phyloP scores from a whole-genome alignment of 495 filamentous ascomycete species.

The Podospora appendiculata region DNA sequence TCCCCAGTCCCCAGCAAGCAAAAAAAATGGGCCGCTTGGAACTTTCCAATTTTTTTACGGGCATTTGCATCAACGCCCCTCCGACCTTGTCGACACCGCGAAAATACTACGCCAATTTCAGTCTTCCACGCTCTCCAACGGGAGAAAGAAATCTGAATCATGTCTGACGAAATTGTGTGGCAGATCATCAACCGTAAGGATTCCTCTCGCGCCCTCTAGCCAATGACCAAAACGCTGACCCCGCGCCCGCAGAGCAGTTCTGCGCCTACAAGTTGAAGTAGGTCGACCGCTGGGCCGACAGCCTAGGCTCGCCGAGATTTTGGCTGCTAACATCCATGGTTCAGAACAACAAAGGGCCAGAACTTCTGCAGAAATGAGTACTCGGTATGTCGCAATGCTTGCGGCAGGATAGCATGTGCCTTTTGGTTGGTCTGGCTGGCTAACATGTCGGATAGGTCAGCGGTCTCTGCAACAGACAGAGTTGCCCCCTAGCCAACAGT shows the following conservation, averaged over 20 bases:
- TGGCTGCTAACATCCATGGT: slow-evolving; percentile 30
- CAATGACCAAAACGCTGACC: slow-evolving; percentile 1
- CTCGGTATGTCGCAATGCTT: slow-evolving; percentile 4
- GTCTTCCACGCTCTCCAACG: background rate
- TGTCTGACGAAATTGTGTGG: slow-evolving; percentile 96
- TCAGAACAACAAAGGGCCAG: slow-evolving; percentile 75
- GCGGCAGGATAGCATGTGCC: background rate
- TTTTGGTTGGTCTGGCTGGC: background rate
- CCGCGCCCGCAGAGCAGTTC: slow-evolving; percentile 57
- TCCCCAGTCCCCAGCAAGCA: background rate
- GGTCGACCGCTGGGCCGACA: slow-evolving; percentile 9
- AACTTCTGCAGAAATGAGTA: slow-evolving; percentile 94
- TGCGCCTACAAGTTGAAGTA: slow-evolving; percentile 96
- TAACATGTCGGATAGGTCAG: slow-evolving; percentile 48
- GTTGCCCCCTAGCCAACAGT: slow-evolving; percentile 90
- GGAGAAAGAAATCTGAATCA: background rate
- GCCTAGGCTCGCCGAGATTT: slow-evolving; percentile 2
- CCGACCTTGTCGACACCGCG: background rate
- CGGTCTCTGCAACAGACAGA: slow-evolving; percentile 89
- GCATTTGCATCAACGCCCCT: background rate
- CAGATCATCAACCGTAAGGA: slow-evolving; percentile 29
- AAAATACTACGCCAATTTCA: background rate
- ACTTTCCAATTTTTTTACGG: background rate
- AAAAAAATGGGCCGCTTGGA: background rate
- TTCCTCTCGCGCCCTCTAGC: background rate